Evolutionary conservation across 768 basidiomycete genomes (phyloP), one percentile per base, ranked within the genome.

Genomic region (Mycena galopus): DNA sequence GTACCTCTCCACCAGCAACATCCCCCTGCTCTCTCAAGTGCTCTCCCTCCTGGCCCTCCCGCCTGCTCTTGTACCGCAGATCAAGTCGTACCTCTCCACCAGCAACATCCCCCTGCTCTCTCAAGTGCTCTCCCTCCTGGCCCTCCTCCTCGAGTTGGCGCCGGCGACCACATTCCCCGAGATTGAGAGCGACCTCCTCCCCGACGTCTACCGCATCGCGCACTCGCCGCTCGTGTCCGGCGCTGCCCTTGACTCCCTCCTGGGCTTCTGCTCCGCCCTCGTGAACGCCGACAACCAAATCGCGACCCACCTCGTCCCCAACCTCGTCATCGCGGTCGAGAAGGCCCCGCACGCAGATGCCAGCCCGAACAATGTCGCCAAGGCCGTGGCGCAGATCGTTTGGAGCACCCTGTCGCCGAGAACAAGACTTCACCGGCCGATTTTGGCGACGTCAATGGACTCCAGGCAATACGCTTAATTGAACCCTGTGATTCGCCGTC

Each of bases 261-360:
- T 96, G 57, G 85, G 84, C 19, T 99, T 99, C 87, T 96, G 95
- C 81, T 86, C 86, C 2, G 91, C 93, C 0, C 88, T 97, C 55
- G 95, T 97, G 32, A 87, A 88, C 72, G 95, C 95, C 2, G 96
- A 98, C 76, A 85, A 87, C 72, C 91, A 93, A 79, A 93, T 96
- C 72, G 92, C 95, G 3, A 92, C 92, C 0, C 93, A 95, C 74
- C 83, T 97, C 19, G 91, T 97, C 11, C 93, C 93, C 0, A 92
- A 89, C 76, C 85, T 98, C 56, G 91, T 92, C 27, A 86, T 88
- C 39, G 80, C 88, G 0, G 87, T 90, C 3, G 90, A 93, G 76
- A 95, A 91, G 78, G 89, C 90, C 1, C 83, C 88, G 0, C 92
- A 88, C 74, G 78, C 81, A 0, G 91, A 92, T 33, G 84, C 86